Evolutionary conservation across 169 alveolate genomes (phyloP).

Genomic region (Cryptosporidium andersoni): DNA sequence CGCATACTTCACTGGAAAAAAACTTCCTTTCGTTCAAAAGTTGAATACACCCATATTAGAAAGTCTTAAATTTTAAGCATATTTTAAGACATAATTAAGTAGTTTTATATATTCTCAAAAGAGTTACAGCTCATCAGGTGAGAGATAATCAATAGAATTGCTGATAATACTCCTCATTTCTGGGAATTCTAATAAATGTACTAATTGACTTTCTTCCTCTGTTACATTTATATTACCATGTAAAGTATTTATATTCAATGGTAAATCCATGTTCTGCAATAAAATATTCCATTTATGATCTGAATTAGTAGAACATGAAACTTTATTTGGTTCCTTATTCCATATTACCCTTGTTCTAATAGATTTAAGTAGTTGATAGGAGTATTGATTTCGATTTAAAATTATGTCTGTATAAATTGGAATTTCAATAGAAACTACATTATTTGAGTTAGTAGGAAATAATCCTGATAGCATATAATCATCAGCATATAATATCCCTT

Average conservation of each 20-base stretch:
- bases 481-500: slow-evolving; percentile 39
- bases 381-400: slow-evolving; percentile 56
- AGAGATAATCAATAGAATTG: neutral
- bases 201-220: slow-evolving; percentile 32
- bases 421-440: slow-evolving; percentile 36
- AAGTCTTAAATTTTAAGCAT: too few species aligned
- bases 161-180: neutral
- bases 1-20: too few species aligned
- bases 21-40: too few species aligned
- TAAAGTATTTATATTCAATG: slow-evolving; percentile 21
- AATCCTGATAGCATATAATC: slow-evolving; percentile 34
- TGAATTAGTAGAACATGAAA: too few species aligned
- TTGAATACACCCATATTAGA: too few species aligned
- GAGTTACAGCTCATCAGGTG: neutral
- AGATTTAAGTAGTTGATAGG: slow-evolving; percentile 56
- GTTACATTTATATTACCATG: slow-evolving; percentile 52
- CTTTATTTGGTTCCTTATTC: too few species aligned
- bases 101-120: too few species aligned
- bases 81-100: too few species aligned
- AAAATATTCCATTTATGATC: slow-evolving; percentile 30
- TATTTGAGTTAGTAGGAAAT: slow-evolving; percentile 41
- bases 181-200: neutral
- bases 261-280: slow-evolving; percentile 18
- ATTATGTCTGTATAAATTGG: slow-evolving; percentile 51
- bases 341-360: neutral